Conservation (phyloP, 164 flowering plant species). For the Cinnamomum chago region DNA sequence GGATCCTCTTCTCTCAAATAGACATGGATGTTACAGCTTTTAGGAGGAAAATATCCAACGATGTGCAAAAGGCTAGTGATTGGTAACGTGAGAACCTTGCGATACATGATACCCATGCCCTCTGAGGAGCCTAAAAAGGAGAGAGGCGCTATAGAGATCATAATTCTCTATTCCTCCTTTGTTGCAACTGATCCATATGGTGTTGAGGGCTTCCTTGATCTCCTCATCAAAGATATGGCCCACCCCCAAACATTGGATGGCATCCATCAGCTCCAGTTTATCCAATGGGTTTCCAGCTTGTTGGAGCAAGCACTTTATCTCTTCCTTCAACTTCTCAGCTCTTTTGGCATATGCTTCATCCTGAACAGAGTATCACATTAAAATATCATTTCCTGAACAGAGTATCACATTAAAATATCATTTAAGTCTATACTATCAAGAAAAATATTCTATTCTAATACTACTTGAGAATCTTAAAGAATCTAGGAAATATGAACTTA, state of each 20-base stretch:
- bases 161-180: neutral
- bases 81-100: neutral
- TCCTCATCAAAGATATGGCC: slow-evolving; percentile 29
- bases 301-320: neutral
- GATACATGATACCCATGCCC: slow-evolving; percentile 13
- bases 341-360: neutral
- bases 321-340: slow-evolving; percentile 5
- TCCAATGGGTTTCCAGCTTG: neutral
- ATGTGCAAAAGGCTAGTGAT: too few relatives aligned
- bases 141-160: slow-evolving; percentile 17
- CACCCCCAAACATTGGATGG: slow-evolving; percentile 27
- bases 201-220: slow-evolving; percentile 16
- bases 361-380: neutral
- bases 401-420: neutral
- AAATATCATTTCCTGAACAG: neutral
- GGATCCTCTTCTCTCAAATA: too few relatives aligned
- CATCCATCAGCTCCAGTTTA: slow-evolving; percentile 19
- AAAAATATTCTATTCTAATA: too few relatives aligned
- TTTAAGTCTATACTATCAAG: too few relatives aligned
- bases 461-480: too few relatives aligned
- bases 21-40: too few relatives aligned
- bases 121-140: slow-evolving; percentile 26
- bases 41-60: too few relatives aligned
- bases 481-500: too few relatives aligned
- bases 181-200: neutral